These are phyloP conservation scores for Phyllosticta capitalensis DNA, from an alignment of 2,329 filamentous ascomycete genomes.

Conservation along the genomic window DNA sequence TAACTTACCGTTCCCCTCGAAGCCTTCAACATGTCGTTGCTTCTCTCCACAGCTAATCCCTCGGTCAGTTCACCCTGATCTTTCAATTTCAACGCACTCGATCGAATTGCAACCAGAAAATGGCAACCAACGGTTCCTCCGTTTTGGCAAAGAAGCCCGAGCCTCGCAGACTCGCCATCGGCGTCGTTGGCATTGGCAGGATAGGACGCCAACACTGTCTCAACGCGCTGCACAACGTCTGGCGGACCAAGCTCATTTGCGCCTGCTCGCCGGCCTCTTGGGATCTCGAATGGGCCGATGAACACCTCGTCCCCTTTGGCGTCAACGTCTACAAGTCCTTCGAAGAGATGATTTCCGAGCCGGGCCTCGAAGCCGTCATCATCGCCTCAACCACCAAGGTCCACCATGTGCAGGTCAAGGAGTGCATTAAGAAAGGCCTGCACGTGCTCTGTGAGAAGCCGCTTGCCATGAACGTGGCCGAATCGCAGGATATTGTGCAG, in stretches of 20 bases:
- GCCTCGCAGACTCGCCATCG: slow-evolving; percentile 28
- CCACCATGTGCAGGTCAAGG: slow-evolving; percentile 26
- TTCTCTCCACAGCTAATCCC: background rate
- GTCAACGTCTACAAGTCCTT: slow-evolving; percentile 38
- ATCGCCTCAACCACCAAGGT: slow-evolving; percentile 26
- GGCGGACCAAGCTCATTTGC: slow-evolving; percentile 41
- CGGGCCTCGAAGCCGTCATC: slow-evolving; percentile 35
- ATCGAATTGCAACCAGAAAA: background rate
- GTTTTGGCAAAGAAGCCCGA: background rate
- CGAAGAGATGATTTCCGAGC: slow-evolving; percentile 36
- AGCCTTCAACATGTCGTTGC: background rate
- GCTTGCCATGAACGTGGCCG: slow-evolving; percentile 24
- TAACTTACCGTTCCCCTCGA: background rate
- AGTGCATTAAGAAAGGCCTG: slow-evolving; percentile 26
- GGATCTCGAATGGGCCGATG: slow-evolving; percentile 37
- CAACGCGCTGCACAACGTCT: slow-evolving; percentile 38
- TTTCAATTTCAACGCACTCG: background rate
- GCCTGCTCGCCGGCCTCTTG: slow-evolving; percentile 38
- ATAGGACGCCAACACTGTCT: slow-evolving; percentile 46
- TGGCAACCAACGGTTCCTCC: background rate
- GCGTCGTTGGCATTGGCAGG: slow-evolving; percentile 42
- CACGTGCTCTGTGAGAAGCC: slow-evolving; percentile 34
- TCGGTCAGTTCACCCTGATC: background rate
- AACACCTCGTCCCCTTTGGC: slow-evolving; percentile 36
- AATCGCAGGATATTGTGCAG: slow-evolving; percentile 22